phyloP scores from a whole-genome alignment of 352 stramenopile genomes.

The Pythium aphanidermatum region DNA sequence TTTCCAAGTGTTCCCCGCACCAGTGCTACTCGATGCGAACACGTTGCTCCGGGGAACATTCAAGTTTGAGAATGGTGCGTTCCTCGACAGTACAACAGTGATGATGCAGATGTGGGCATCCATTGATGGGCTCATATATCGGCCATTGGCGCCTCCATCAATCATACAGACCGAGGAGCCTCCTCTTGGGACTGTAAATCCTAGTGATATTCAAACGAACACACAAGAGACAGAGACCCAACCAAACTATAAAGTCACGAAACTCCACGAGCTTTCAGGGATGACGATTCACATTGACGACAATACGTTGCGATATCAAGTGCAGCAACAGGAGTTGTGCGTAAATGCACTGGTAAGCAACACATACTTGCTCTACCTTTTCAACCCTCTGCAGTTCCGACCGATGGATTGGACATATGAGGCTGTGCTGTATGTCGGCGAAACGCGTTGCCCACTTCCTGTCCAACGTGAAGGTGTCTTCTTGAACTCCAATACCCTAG shows the following conservation, averaged over 20 bases:
- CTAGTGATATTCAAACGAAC: neutral
- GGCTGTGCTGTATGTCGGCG: conserved; percentile 53
- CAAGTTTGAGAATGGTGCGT: conserved; percentile 39
- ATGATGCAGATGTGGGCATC: conserved; percentile 87
- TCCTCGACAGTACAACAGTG: conserved; percentile 56
- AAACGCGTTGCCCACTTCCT: conserved; percentile 37
- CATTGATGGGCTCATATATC: conserved; percentile 77
- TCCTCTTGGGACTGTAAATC: neutral
- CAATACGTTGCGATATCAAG: conserved; percentile 73
- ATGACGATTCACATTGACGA: conserved; percentile 86
- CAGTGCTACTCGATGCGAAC: conserved; percentile 75
- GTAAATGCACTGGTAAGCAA: conserved; percentile 82
- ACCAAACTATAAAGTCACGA: conserved; percentile 25
- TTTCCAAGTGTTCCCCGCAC: conserved; percentile 78
- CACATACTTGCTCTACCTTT: conserved; percentile 84
- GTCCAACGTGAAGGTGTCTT: conserved; percentile 75
- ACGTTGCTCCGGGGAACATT: conserved; percentile 60
- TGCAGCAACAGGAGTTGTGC: conserved; percentile 49
- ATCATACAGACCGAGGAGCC: conserved; percentile 31
- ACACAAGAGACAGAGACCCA: neutral
- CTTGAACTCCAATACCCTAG: conserved; percentile 62
- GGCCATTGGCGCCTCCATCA: conserved; percentile 55
- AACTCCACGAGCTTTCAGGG: conserved; percentile 76
- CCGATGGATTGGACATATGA: conserved; percentile 82
- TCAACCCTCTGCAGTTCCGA: conserved; percentile 77